phyloP scores from a whole-genome alignment of 768 basidiomycete genomes.

The Collybia nuda region DNA sequence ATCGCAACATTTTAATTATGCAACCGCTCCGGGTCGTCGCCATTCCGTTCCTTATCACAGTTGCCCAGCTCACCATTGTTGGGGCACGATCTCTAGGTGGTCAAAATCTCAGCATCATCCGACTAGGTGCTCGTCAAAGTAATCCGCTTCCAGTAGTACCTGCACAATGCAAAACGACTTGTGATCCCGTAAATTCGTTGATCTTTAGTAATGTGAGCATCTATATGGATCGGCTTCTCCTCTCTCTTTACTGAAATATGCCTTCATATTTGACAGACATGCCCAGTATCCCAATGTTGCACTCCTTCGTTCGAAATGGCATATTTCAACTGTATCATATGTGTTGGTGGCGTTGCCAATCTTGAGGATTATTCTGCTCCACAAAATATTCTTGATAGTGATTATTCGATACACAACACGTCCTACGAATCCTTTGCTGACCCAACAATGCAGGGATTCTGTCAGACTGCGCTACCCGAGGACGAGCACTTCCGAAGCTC shows the following conservation, averaged over 20 bases:
- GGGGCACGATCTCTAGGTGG: background rate
- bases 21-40: background rate
- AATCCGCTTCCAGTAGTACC: constrained; percentile 23
- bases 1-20: constrained; percentile 1
- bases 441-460: constrained; percentile 13
- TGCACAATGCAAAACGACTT: constrained; percentile 28
- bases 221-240: background rate
- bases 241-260: background rate
- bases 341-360: constrained; percentile 20
- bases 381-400: constrained; percentile 25
- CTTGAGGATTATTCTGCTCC: constrained; percentile 24
- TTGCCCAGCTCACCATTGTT: too few species aligned
- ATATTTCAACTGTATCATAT: background rate
- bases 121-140: constrained; percentile 19
- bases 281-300: constrained; percentile 34
- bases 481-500: constrained; percentile 20
- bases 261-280: constrained; percentile 22
- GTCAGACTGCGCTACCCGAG: constrained; percentile 18
- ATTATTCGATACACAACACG: background rate
- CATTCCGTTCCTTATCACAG: background rate
- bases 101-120: background rate
- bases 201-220: constrained; percentile 8
- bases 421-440: background rate
- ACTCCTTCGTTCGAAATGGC: constrained; percentile 31
- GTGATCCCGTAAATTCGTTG: constrained; percentile 24